Base-by-base conservation (phyloP, 225 moss, liverwort and hornwort species). In the Neckera pumila region DNA sequence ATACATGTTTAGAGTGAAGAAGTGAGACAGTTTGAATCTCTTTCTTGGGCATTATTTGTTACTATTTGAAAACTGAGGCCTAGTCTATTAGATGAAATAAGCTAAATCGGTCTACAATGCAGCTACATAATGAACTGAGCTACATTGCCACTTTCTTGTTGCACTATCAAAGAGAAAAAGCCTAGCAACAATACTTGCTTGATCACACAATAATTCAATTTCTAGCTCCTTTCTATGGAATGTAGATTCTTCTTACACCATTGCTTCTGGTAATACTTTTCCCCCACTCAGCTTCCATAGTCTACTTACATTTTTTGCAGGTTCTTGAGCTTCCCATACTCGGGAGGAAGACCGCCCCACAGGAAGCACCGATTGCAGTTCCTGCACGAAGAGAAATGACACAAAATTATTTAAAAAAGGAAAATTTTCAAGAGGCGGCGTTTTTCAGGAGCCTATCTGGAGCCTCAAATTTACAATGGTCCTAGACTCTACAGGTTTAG, bases 321-420 rank as follows among this genome's bases (percentile, higher is more conserved):
- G 5, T 90, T 93, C 78, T 84, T 93, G 42, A 93, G 90, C 54
- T 91, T 91, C 45, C 89, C 91, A 64, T 90, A 91, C 82, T 91
- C 91, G 6, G 93, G 89, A 11, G 93, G 93, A 81, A 93, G 91
- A 65, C 93, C 91, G 6, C 93, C 93, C 91, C 91, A 93, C 77
- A 93, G 45, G 20, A 8, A 65, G 89, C 93, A 93, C 66, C 91
- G 86, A 66, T 93, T 91, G 80, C 91, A 91, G 72, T 93, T 93
- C 79, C 93, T 91, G 87, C 40, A 70, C 57, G 47, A 71, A 34
- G 40, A 34, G 17, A 62, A 18, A 76, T 40, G 11, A 56, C 36
- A 9, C 31, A 54, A 56, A 65, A 54, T 42, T 49, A 30, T 25
- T 53, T 9, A 25, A 30, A 38, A 56, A 20, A 61, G n/a, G n/a